Percentiles rank a stretch among this genome's conserved stretches.
Conservation (phyloP, 495 filamentous ascomycete species). For the Penicillium nucicola region DNA sequence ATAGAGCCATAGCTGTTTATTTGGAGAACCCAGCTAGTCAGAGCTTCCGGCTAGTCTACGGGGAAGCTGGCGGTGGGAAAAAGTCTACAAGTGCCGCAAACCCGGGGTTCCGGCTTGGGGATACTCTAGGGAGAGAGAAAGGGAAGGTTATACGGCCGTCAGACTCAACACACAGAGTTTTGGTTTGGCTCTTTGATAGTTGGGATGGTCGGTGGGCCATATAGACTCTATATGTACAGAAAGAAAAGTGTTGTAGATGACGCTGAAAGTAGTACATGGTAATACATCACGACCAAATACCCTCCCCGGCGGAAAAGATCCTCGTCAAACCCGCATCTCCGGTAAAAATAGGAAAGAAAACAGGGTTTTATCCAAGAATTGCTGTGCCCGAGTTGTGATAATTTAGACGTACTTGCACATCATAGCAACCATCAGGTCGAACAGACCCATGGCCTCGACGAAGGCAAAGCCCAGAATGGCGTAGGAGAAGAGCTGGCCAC, state of each 20-base stretch:
- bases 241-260: conserved; percentile 37
- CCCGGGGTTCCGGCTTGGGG: background rate
- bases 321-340: conserved; percentile 13
- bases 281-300: conserved; percentile 38
- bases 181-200: conserved; percentile 33
- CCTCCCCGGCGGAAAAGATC: conserved; percentile 28
- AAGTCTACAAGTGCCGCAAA: background rate
- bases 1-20: background rate
- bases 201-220: conserved; percentile 31
- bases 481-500: conserved; percentile 89
- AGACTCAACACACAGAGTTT: conserved; percentile 36
- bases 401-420: conserved; percentile 68
- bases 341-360: conserved; percentile 11
- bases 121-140: conserved; percentile 1
- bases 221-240: conserved; percentile 49
- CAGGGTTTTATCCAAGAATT: conserved; percentile 12
- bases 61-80: background rate
- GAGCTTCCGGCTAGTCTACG: conserved; percentile 7
- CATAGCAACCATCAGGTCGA: conserved; percentile 90
- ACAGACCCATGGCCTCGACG: conserved; percentile 90
- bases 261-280: conserved; percentile 41
- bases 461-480: conserved; percentile 93
- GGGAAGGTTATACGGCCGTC: conserved; percentile 19
- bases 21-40: background rate
- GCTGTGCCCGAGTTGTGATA: conserved; percentile 10